Base-by-base conservation (phyloP, 108 stramenopile species). In the Bacterosira constricta region DNA sequence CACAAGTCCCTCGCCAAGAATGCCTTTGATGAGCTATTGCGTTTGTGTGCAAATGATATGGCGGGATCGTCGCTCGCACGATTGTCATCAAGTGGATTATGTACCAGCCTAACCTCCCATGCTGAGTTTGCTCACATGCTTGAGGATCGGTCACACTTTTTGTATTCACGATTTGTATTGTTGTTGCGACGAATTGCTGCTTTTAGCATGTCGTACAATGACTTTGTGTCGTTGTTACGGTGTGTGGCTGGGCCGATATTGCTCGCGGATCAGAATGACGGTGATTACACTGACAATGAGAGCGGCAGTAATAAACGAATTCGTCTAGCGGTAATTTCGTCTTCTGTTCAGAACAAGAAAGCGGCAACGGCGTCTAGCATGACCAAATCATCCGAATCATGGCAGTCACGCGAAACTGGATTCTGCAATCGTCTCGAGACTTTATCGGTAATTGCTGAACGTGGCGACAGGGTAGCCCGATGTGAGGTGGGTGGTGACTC, bases 191-290 rank as follows among this genome's bases (percentile, higher is more conserved):
- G 87, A 15, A 77, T 95, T 41, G 90, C 94, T 44, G 81, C 91
- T 25, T 91, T 91, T 60, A 83, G 85, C 63, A 93, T 93, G 92
- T 86, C 92, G 1, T 86, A 91, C 75, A 87, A 71, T 29, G 95
- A 96, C 69, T 96, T 96, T 68, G 86, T 91, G 17, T 87, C 88
- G 13, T 69, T 92, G 23, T 49, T 96, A 25, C 71, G 91, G 17
- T 88, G 86, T 29, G 80, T 89, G 50, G 89, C 86, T 34, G 86
- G 90, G 18, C 92, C 95, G 8, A 61, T 93, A 18, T 80, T 93
- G 8, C 61, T 72, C 13, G 86, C 83, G 13, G 77, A 84, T 21
- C 75, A 79, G 49, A 29, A 62, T 13, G 81, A 88, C 51, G 61
- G 21, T 13, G 69, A 66, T 15, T n/a, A n/a, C n/a, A n/a, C n/a